A percentile compares a stretch with the other conserved stretches of the same genome.
phyloP scores from a whole-genome alignment of 805 yeast genomes.

The Saccharomycopsis sp. region DNA sequence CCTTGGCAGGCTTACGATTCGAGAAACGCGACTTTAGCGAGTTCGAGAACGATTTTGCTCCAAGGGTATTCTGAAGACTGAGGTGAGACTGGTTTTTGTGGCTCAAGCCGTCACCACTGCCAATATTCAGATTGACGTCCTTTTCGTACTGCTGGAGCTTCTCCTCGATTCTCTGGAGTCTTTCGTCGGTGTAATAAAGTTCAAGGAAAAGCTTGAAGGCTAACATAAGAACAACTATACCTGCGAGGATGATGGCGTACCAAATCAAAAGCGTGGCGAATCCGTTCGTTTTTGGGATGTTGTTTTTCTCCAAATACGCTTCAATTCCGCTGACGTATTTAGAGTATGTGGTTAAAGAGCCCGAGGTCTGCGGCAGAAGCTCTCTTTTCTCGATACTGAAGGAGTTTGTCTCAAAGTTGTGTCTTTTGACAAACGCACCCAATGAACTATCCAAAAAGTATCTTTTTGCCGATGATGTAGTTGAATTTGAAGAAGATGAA shows the following conservation, averaged over 20 bases:
- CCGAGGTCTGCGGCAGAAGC: conserved; percentile 4
- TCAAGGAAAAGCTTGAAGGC: conserved; percentile 25
- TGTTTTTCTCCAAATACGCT: conserved; percentile 26
- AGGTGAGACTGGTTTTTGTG: not conserved
- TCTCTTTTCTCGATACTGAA: conserved; percentile 2
- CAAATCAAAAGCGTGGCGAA: conserved; percentile 28
- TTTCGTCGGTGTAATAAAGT: conserved; percentile 18
- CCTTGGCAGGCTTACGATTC: conserved; percentile 11
- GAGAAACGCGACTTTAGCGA: not conserved
- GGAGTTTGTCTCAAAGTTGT: not conserved
- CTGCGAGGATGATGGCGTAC: conserved; percentile 27
- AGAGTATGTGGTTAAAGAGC: conserved; percentile 13
- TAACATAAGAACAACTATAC: conserved; percentile 22
- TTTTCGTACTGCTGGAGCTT: conserved; percentile 14
- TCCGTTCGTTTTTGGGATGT: conserved; percentile 28
- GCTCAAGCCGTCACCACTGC: not conserved
- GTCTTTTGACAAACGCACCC: not conserved
- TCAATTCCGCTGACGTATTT: conserved; percentile 26
- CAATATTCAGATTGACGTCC: not conserved
- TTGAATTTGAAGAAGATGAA: conserved; percentile 3
- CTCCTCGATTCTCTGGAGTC: conserved; percentile 8
- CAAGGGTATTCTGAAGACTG: not conserved
- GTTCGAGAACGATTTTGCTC: not conserved
- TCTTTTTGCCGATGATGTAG: conserved; percentile 9
- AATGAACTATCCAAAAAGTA: not conserved